Base-by-base conservation (phyloP, 352 stramenopile genomes). In the Pythium oligandrum region DNA sequence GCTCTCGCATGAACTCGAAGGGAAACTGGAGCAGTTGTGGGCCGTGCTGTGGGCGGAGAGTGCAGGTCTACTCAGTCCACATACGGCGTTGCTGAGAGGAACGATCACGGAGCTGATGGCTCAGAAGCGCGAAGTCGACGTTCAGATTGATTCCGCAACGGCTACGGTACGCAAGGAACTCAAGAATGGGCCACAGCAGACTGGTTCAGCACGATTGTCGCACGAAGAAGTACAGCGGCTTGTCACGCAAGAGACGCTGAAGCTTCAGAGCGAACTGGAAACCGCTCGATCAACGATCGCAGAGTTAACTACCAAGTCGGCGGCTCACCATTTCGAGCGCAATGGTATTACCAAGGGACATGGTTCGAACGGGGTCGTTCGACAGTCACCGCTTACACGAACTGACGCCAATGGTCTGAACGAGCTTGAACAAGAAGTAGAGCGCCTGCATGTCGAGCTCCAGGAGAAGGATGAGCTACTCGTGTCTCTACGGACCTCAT, bases 391-490 rank as follows among this genome's bases (percentile, higher is more conserved):
- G 0, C 17, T 26, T 26, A 26, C 17, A 26, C 17, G 17, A 26
- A 26, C 17, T 26, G 17, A 26, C 17, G 17, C 17, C 17, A 26
- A 26, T 26, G 17, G 17, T 26, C 17, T 26, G 17, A 26, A 26
- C 17, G 17, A 26, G 17, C 17, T 26, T 26, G 17, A 26, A 26
- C 17, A 26, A 26, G 17, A 26, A 26, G 17, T 26, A 26, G 17
- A 26, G 17, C 54, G 52, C 30, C 48, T 76, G 8, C n/a, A 74
- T 26, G 17, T 26, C 17, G 17, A 26, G 17, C 17, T 79, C 3
- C 63, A 83, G 31, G 70, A 85, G 53, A 87, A 63, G 66, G 71
- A 80, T 3, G 61, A 75, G 34, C 40, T 76, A 1, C 43, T 81
- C 32, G 30, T 60, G 3, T 72, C 68, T 3, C 51, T 81, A 3